phyloP scores from a whole-genome alignment of 2,329 filamentous ascomycete species.

The Xylariaceae sp. region DNA sequence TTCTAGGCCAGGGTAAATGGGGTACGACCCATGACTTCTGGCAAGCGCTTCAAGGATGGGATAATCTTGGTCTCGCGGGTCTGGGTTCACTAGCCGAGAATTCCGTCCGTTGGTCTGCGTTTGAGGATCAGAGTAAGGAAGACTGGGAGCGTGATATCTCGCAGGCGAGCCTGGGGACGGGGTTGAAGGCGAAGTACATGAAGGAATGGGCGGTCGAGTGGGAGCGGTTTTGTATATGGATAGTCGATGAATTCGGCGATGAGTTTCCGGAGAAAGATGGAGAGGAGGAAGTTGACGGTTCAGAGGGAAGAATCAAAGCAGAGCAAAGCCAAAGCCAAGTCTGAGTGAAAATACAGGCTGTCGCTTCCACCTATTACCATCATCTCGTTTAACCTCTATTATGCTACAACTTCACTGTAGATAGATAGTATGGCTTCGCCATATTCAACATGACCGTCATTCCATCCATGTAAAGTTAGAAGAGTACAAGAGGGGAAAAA shows the following conservation, averaged over 20 bases:
- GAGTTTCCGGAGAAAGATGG: slow-evolving; percentile 5
- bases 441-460: too few relatives aligned
- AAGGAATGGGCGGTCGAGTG: slow-evolving; percentile 75
- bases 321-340: background rate
- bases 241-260: slow-evolving; percentile 67
- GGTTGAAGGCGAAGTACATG: slow-evolving; percentile 65
- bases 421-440: too few relatives aligned
- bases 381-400: too few relatives aligned
- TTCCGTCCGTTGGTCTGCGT: slow-evolving; percentile 82
- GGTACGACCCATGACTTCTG: slow-evolving; percentile 92
- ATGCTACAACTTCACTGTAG: too few relatives aligned
- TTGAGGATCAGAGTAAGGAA: slow-evolving; percentile 67
- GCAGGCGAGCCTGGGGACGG: slow-evolving; percentile 65
- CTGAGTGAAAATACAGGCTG: too few relatives aligned
- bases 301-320: background rate
- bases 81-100: slow-evolving; percentile 87
- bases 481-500: too few relatives aligned
- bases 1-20: slow-evolving; percentile 74
- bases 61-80: slow-evolving; percentile 83
- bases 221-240: slow-evolving; percentile 87
- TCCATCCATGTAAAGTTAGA: too few relatives aligned
- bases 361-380: too few relatives aligned
- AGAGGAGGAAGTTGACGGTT: background rate
- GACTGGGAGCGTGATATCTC: slow-evolving; percentile 70
- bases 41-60: slow-evolving; percentile 86